Base-by-base conservation (phyloP, 2,329 filamentous ascomycete species). In the Hymenoscyphus salicellus region DNA sequence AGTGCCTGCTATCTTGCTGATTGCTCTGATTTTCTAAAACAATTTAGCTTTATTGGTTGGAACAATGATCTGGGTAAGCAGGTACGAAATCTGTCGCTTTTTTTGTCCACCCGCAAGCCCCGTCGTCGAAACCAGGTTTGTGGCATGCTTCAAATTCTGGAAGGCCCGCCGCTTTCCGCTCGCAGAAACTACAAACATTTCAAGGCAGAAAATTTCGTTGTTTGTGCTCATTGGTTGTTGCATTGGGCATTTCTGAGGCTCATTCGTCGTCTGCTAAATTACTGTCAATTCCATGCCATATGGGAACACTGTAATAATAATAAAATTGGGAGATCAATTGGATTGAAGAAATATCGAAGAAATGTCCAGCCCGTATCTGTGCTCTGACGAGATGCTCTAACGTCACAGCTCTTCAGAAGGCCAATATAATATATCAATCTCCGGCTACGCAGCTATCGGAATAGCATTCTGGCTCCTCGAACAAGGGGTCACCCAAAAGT, bases 341-440 rank as follows among this genome's bases (percentile, higher is more conserved):
- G 46, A 23, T 16, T 11, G 36, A 16, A 17, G 4, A 38, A 16
- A 14, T 8, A 36, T 3, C 10, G 14, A 33, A 17, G 46, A 52
- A 28, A 69, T 88, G 84, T 88, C 77, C 79, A 80, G 79, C 84
- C 85, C 84, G 85, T 88, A 88, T 88, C 86, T 88, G 86, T 88
- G 84, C 85, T 84, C 79, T 78, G 78, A 82, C 78, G 80, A 82
- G 80, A 77, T 79, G 75, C 83, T 86, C 80, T 79, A 82, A 79
- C 78, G 79, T 79, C 79, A 82, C 82, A 85, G 84, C 85, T 87
- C 85, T 85, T 87, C 84, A 85, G 81, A 78, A 84, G 83, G 82
- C 79, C 69, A 74, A 71, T 63, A 62, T 71, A 68, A 60, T 61
- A 70, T 61, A 70, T 73, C 71, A 71, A 76, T 78, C 72, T 79